These are phyloP conservation scores for Gloeopeniophorella convolvens DNA, from an alignment of 768 basidiomycete genomes.

Conservation along the genomic window DNA sequence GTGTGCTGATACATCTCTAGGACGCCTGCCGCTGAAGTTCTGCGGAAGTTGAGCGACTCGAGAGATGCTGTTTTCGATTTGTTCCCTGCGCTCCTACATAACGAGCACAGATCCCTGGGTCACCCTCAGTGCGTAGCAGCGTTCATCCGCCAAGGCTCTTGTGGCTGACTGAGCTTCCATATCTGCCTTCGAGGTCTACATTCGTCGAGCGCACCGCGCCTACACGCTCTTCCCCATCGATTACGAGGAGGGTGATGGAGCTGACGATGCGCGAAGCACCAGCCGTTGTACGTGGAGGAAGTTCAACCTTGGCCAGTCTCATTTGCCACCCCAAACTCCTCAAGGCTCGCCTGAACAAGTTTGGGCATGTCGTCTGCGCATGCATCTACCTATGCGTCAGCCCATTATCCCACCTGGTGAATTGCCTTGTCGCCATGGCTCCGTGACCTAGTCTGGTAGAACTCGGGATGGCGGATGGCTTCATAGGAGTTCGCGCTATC, in stretches of 20 bases:
- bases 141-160: background rate
- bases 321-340: slow-evolving; percentile 82
- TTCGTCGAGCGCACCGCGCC: slow-evolving; percentile 91
- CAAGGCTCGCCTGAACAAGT: slow-evolving; percentile 43
- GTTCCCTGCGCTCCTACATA: slow-evolving; percentile 93
- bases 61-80: slow-evolving; percentile 97
- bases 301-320: slow-evolving; percentile 88
- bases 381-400: background rate
- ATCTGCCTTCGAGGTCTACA: slow-evolving; percentile 95
- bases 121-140: slow-evolving; percentile 54
- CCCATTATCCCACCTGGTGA: slow-evolving; percentile 34
- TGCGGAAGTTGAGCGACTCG: slow-evolving; percentile 93
- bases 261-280: slow-evolving; percentile 81
- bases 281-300: slow-evolving; percentile 83
- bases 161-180: slow-evolving; percentile 1
- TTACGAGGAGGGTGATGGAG: slow-evolving; percentile 86
- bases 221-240: slow-evolving; percentile 89
- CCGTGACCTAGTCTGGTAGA: too few relatives aligned
- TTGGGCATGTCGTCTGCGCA: slow-evolving; percentile 33
- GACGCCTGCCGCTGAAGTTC: slow-evolving; percentile 75
- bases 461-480: too few relatives aligned
- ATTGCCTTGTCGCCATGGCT: slow-evolving; percentile 67
- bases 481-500: too few relatives aligned
- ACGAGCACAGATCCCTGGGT: slow-evolving; percentile 79
- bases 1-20: slow-evolving; percentile 32